Base-by-base conservation (phyloP, 805 yeast species). In the Yueomyces sinensis region DNA sequence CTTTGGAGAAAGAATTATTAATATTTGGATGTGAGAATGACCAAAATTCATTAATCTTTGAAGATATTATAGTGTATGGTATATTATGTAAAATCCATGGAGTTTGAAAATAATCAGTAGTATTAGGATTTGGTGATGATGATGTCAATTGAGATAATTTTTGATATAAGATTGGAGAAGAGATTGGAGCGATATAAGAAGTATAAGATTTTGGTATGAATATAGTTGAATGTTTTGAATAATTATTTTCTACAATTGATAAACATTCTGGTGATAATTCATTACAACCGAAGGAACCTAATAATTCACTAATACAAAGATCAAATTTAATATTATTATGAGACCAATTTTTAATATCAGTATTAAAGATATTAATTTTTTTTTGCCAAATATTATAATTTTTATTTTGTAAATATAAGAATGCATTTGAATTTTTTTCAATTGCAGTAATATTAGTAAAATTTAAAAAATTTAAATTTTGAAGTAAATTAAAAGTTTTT, bases 251-350 rank as follows among this genome's bases (percentile, higher is more conserved):
- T 14, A 65, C 46, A 1, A 66, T 58, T 31, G 60, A 61, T 3
- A 83, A 53, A 38, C 91, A 76, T 52, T 87, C 97, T 0, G 97
- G 96, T 7, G 82, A 68, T 14, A 83, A 63, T 51, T 87, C 96
- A 54, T 87, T 89, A 53, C 93, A 89, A 4, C 94, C 96, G 59
- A 89, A 81, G 13, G 94, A 82, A 5, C 96, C 96, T 19, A 87
- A 55, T 6, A 89, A 59, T 52, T 87, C 96, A 30, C 93, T 79
- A 1, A 89, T 66, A 7, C 86, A 68, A 30, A 87, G 47, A 47
- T 81, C 68, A 37, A 68, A 65, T 14, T 61, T 59, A 11, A 50
- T 40, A 5, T 42, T 43, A n/a, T 25, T n/a, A 13, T 25, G 13
- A 25, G 28, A 13, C 75, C 76, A 71, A 3, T 46, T 40, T 14